Percentiles rank a stretch among this genome's conserved stretches.
Evolutionary conservation across 208 protist species (phyloP).

Genomic region (Leishmania tropica): DNA sequence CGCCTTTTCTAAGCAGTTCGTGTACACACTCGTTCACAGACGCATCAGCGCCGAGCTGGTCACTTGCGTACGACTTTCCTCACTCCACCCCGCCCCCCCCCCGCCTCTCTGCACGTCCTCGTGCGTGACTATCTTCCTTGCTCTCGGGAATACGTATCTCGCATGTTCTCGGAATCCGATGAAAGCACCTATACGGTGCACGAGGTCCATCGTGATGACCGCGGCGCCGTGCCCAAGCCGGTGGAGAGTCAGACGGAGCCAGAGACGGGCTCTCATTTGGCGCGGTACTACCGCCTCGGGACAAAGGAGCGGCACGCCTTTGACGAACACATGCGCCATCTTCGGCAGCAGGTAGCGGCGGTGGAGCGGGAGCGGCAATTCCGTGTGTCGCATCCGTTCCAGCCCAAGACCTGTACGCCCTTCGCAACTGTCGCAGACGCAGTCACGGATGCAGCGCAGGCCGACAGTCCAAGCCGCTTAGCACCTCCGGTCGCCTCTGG

Average conservation of each 20-base stretch:
- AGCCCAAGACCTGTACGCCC: constrained; percentile 1
- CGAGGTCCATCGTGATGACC: background rate
- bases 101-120: background rate
- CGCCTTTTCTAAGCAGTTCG: background rate
- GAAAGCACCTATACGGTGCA: constrained; percentile 33
- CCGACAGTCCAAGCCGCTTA: background rate
- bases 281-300: constrained; percentile 62
- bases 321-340: constrained; percentile 45
- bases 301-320: constrained; percentile 60
- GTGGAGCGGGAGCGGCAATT: constrained; percentile 20
- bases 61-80: background rate
- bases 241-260: background rate
- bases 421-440: background rate
- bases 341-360: constrained; percentile 12
- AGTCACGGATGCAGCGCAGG: background rate
- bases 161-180: constrained; percentile 26
- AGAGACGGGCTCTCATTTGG: background rate
- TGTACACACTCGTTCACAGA: background rate
- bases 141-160: background rate
- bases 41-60: background rate
- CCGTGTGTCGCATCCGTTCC: constrained; percentile 25
- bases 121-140: background rate
- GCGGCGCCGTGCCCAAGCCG: background rate
- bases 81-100: background rate
- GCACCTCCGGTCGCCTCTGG: background rate